phyloP scores from a whole-genome alignment of 805 yeast species.

The Wickerhamiella bombiphila region DNA sequence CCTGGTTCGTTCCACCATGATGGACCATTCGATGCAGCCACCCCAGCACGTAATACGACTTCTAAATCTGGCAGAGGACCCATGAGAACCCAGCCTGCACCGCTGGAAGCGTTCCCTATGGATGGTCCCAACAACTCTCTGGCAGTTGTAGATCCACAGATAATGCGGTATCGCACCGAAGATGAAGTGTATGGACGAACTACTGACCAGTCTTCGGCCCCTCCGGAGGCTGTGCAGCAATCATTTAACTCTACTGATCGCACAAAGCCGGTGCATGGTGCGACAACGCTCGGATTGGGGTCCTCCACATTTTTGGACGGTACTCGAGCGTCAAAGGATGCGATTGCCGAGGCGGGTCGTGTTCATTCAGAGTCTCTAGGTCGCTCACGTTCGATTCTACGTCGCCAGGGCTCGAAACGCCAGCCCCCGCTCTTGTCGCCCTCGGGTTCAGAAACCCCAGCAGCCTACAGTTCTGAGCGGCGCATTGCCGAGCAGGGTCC shows the following conservation, averaged over 20 bases:
- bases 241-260: slow-evolving; percentile 55
- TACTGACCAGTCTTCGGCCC: slow-evolving; percentile 4
- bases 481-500: neutral
- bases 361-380: slow-evolving; percentile 37
- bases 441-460: slow-evolving; percentile 1
- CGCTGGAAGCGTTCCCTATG: slow-evolving; percentile 87
- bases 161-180: slow-evolving; percentile 30
- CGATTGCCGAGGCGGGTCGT: slow-evolving; percentile 23
- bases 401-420: slow-evolving; percentile 7
- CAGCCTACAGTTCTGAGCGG: slow-evolving; percentile 5
- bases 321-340: slow-evolving; percentile 64
- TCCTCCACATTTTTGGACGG: slow-evolving; percentile 89
- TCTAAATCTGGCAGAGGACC: slow-evolving; percentile 17
- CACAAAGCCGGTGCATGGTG: slow-evolving; percentile 70
- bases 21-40: slow-evolving; percentile 98
- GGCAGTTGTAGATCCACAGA: slow-evolving; percentile 44
- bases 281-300: slow-evolving; percentile 76
- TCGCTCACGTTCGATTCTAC: slow-evolving; percentile 61
- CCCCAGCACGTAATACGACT: slow-evolving; percentile 81
- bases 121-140: slow-evolving; percentile 89
- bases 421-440: neutral
- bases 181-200: slow-evolving; percentile 65
- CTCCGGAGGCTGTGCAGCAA: slow-evolving; percentile 14
- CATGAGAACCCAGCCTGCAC: slow-evolving; percentile 43
- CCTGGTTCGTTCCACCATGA: slow-evolving; percentile 93